A percentile compares a stretch with the other conserved stretches of the same genome.
These are phyloP conservation scores for Cystodermella granulosa DNA, from an alignment of 1,284 basidiomycete genomes.

Conservation along the genomic window DNA sequence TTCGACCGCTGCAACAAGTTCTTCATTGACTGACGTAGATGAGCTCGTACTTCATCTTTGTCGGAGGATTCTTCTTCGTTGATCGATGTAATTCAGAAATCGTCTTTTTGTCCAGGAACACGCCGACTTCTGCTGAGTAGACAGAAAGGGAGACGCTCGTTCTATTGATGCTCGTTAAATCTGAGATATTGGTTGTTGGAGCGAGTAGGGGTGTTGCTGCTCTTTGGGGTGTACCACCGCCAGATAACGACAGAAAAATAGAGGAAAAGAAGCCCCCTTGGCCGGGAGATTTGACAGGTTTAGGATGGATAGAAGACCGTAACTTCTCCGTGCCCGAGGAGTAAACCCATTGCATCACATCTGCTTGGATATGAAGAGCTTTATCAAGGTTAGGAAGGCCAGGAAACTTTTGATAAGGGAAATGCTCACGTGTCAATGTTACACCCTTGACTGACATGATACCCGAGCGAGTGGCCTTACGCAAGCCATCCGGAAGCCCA, in stretches of 20 bases:
- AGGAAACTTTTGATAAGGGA: conserved; percentile 4
- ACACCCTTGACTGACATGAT: conserved; percentile 69
- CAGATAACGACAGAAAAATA: conserved; percentile 62
- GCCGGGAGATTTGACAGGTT: conserved; percentile 34
- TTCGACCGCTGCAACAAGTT: neutral
- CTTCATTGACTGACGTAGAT: conserved; percentile 68
- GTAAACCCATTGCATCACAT: conserved; percentile 80
- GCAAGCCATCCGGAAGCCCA: conserved; percentile 53
- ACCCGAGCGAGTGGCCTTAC: conserved; percentile 42
- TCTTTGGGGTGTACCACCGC: conserved; percentile 41
- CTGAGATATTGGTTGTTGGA: conserved; percentile 36
- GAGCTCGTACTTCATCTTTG: conserved; percentile 71
- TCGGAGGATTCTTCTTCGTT: conserved; percentile 92
- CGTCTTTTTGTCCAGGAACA: conserved; percentile 70
- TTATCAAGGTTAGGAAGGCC: conserved; percentile 8
- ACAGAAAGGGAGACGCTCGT: conserved; percentile 75
- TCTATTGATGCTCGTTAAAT: conserved; percentile 55
- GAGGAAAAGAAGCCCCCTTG: conserved; percentile 72
- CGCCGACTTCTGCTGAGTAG: conserved; percentile 77
- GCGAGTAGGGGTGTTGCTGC: conserved; percentile 40
- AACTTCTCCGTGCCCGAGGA: conserved; percentile 62
- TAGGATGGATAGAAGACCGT: conserved; percentile 21
- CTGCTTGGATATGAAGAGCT: conserved; percentile 78
- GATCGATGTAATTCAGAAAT: conserved; percentile 79
- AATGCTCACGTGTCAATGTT: conserved; percentile 56